Evolutionary conservation across 352 stramenopile genomes (phyloP), one percentile per base, ranked within the genome.

Genomic region (Phytophthora europaea): DNA sequence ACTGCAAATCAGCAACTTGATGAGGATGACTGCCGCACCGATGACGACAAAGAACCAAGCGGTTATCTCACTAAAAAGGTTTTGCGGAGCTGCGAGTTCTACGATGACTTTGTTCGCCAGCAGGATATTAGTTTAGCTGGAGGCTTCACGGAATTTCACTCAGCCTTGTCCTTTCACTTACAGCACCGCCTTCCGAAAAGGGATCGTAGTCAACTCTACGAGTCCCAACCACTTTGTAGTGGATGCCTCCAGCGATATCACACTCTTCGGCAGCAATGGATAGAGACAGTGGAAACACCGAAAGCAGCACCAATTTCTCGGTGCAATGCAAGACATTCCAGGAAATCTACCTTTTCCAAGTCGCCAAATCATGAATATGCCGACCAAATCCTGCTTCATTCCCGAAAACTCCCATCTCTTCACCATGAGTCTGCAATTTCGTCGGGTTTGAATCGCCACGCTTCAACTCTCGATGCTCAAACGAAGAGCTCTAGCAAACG

Each of bases 1-100:
- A 2, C 31, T 53, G 5, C 9, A 43, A 61, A 73, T 15, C 36
- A 65, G 45, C 15, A 76, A 71, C 34, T 40, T 56, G 12, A 75
- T 43, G 7, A 54, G 1, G 8, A 66, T 10, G 9, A 31, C 9
- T 40, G 58, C 2, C 20, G 9, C n/a, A 31, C 23, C 23, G 33
- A 70, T 3, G 53, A 69, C 20, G 34, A 52, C 8, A 75, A 65
- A 4, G 51, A 79, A 40, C 76, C 85, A 22, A 80, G 82, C 2
- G 83, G 81, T 2, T 88, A 78, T 66, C 58, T 91, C 12, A 91
- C 79, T n/a, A 90, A 89, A 54, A 93, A 92, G 51, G 76, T 91
- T 33, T 8, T 92, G 22, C 73, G 88, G 33, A 91, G 82, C 67
- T 93, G 85, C 52, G 82, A 90, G 33, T 93, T 93, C 47, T 88